A percentile compares a stretch with the other conserved stretches of the same genome.
Conservation (phyloP, 106 monocot genomes). For the Platanthera guangdongensis region DNA sequence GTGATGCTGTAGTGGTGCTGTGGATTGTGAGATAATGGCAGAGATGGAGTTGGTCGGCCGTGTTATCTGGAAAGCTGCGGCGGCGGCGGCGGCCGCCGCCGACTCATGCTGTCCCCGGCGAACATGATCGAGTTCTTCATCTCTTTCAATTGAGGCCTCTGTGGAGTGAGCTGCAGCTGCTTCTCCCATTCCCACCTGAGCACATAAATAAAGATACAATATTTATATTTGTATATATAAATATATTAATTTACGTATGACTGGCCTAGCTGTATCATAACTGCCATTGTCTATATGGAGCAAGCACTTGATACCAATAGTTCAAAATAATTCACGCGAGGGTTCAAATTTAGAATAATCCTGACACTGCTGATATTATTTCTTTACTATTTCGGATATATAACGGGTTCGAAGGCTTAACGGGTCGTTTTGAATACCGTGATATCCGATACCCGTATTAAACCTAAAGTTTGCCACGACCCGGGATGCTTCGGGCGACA, state of each 20-base stretch:
- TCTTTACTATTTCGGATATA: too few relatives aligned
- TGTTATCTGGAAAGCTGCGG: conserved; percentile 33
- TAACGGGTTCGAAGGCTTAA: too few relatives aligned
- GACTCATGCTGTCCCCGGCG: background rate
- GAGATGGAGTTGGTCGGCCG: conserved; percentile 51
- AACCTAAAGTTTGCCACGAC: too few relatives aligned
- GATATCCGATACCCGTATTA: too few relatives aligned
- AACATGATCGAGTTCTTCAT: conserved; percentile 23
- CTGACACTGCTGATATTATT: too few relatives aligned
- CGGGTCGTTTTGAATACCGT: too few relatives aligned
- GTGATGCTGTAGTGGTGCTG: conserved; percentile 18
- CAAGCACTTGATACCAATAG: too few relatives aligned
- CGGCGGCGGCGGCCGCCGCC: background rate
- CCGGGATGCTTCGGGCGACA: too few relatives aligned
- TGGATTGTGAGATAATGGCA: conserved; percentile 25
- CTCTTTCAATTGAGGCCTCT: conserved; percentile 3
- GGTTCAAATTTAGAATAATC: too few relatives aligned
- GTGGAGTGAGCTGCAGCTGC: conserved; percentile 6
- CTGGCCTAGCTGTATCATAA: background rate
- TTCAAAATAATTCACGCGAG: too few relatives aligned
- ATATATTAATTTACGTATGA: too few relatives aligned
- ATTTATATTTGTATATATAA: too few relatives aligned
- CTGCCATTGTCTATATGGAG: background rate
- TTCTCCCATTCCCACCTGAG: conserved; percentile 46
- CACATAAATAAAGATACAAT: background rate